Evolutionary conservation across 371 early-diverging fungal species (phyloP).

Genomic region (Smittium culicis): DNA sequence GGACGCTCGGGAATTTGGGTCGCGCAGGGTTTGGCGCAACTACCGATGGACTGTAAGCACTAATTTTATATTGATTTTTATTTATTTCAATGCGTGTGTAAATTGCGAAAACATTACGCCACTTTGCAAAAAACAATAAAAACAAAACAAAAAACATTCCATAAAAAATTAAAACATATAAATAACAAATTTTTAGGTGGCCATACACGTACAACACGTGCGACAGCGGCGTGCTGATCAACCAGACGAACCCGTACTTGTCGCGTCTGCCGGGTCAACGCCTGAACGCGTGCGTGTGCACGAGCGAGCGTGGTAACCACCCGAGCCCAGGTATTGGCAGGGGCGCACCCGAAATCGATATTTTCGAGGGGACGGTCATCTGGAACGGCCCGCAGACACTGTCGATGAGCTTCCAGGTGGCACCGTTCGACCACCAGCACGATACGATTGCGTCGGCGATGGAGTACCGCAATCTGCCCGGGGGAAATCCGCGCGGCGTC

Average conservation of each 20-base stretch:
- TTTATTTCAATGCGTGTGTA: no score
- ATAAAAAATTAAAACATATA: no score
- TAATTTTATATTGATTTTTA: no score
- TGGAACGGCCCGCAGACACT: conserved; percentile 17
- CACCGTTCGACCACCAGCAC: conserved; percentile 36
- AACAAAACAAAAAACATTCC: no score
- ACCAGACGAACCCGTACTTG: conserved; percentile 36
- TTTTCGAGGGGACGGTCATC: conserved; percentile 36
- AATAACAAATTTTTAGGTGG: no score
- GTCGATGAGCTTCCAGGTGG: conserved; percentile 37
- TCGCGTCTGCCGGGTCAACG: conserved; percentile 36
- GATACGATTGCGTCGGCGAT: conserved; percentile 16
- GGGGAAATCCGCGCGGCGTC: conserved; percentile 6
- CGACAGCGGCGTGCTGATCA: conserved; percentile 35
- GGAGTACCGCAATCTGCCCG: conserved; percentile 10
- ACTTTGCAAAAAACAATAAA: no score
- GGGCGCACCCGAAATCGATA: conserved; percentile 43
- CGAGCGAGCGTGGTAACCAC: conserved; percentile 34
- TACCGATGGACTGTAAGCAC: conserved; percentile 37
- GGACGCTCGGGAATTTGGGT: conserved; percentile 43
- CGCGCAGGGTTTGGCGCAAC: conserved; percentile 42
- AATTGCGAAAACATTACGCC: no score
- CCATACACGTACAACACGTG: conserved; percentile 41
- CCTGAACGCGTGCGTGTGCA: conserved; percentile 38
- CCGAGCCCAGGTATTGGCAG: conserved; percentile 39